A percentile compares a stretch with the other conserved stretches of the same genome.
These are phyloP conservation scores for Arbutus unedo DNA, from an alignment of 148 eudicot species.

Conservation along the genomic window DNA sequence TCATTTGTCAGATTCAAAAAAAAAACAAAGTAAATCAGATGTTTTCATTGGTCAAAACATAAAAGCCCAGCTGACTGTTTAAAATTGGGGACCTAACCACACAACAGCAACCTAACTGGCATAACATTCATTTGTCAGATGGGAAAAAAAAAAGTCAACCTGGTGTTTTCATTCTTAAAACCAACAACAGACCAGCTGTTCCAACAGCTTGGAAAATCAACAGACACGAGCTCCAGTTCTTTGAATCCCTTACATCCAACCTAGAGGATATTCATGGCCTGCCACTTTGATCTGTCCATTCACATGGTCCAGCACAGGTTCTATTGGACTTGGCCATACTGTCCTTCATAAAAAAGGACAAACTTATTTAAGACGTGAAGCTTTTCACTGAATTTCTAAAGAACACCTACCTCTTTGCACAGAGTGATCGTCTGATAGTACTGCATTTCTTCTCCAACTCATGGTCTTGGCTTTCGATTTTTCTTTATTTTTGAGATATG, in stretches of 20 bases:
- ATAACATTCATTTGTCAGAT: background rate
- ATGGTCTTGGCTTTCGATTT: background rate
- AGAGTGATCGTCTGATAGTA: too few relatives aligned
- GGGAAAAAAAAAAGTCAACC: background rate
- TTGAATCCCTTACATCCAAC: background rate
- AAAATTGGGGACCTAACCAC: background rate
- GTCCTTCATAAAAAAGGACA: background rate
- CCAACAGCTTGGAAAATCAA: background rate
- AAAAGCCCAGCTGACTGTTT: background rate
- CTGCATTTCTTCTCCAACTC: background rate
- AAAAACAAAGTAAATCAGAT: too few relatives aligned
- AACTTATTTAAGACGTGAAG: background rate
- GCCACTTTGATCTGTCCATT: background rate
- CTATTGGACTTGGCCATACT: background rate
- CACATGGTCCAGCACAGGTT: background rate
- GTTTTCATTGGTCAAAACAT: background rate
- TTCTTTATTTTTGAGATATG: background rate
- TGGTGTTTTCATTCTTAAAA: background rate
- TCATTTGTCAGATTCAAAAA: too few relatives aligned
- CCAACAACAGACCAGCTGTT: background rate
- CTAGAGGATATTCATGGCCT: background rate
- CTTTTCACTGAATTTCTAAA: background rate
- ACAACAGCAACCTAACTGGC: background rate
- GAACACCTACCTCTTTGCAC: background rate
- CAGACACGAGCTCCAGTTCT: background rate